A percentile compares a stretch with the other conserved stretches of the same genome.
Conservation (phyloP, 163 green algal genomes). For the Prototheca stagnorum region DNA sequence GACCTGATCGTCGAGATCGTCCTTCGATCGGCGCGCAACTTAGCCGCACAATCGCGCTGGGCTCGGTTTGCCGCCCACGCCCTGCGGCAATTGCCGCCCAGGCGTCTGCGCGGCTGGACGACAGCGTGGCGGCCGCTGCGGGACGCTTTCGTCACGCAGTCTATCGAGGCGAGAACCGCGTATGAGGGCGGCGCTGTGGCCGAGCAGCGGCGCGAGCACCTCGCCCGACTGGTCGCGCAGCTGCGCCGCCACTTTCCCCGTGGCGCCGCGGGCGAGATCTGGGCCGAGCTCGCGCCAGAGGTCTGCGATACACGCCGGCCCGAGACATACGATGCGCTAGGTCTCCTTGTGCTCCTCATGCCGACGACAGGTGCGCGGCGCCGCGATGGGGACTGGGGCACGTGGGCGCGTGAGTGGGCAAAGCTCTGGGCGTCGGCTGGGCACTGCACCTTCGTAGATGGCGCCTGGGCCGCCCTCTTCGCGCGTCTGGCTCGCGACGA, state of each 20-base stretch:
- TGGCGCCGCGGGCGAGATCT: slow-evolving; percentile 28
- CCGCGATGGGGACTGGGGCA: slow-evolving; percentile 17
- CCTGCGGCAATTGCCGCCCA: too few relatives aligned
- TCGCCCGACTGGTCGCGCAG: slow-evolving; percentile 15
- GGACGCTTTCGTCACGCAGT: not conserved
- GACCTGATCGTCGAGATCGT: slow-evolving; percentile 25
- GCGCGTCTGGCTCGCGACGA: slow-evolving; percentile 54
- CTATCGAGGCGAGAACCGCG: not conserved
- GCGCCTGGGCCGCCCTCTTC: slow-evolving; percentile 45
- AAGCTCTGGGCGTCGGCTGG: slow-evolving; percentile 26
- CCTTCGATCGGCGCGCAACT: slow-evolving; percentile 5
- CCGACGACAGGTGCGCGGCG: slow-evolving; percentile 25
- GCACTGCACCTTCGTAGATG: slow-evolving; percentile 41
- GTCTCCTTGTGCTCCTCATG: slow-evolving; percentile 44
- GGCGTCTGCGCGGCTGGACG: slow-evolving; percentile 9
- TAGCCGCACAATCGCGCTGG: slow-evolving; percentile 31
- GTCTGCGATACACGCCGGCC: slow-evolving; percentile 14
- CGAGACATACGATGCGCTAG: slow-evolving; percentile 29
- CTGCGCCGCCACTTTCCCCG: slow-evolving; percentile 29
- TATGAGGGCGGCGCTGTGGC: slow-evolving; percentile 17
- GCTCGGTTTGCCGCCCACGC: slow-evolving; percentile 9
- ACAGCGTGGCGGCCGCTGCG: not conserved
- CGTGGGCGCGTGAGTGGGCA: slow-evolving; percentile 39
- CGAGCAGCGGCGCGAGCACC: slow-evolving; percentile 12
- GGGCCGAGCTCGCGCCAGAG: slow-evolving; percentile 17